Percentiles rank a stretch among this genome's conserved stretches.
phyloP scores from a whole-genome alignment of 441 rosid genomes.

The Gossypium davidsonii region DNA sequence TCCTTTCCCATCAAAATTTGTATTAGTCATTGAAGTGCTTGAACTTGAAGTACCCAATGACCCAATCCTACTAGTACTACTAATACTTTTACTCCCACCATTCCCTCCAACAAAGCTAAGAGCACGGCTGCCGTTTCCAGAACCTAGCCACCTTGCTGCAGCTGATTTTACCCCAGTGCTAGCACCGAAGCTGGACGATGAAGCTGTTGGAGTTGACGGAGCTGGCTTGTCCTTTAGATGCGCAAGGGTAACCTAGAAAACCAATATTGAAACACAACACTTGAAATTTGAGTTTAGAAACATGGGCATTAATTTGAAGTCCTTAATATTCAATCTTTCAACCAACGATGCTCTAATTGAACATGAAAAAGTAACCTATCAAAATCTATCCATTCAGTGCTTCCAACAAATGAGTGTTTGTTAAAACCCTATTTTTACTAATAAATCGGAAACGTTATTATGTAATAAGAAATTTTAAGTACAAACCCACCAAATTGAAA shows the following conservation, averaged over 20 bases:
- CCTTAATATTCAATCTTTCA: constrained; percentile 4
- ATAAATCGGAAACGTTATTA: background rate
- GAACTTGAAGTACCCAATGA: constrained; percentile 70
- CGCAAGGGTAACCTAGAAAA: constrained; percentile 74
- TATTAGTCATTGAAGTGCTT: constrained; percentile 47
- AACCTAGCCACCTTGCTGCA: constrained; percentile 78
- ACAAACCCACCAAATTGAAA: constrained; percentile 1
- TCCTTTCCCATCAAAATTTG: constrained; percentile 95
- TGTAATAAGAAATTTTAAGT: background rate
- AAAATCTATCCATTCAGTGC: background rate
- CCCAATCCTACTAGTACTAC: constrained; percentile 69
- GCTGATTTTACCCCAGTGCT: constrained; percentile 86
- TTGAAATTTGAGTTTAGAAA: background rate
- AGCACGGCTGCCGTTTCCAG: constrained; percentile 82
- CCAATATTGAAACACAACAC: background rate
- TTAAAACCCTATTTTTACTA: background rate
- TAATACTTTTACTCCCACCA: constrained; percentile 70
- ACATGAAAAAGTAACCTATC: background rate
- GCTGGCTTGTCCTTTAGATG: constrained; percentile 89
- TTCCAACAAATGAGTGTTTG: constrained; percentile 6
- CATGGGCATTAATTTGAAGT: constrained; percentile 9
- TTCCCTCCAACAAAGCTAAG: constrained; percentile 91
- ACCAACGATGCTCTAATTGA: constrained; percentile 10
- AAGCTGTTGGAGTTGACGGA: constrained; percentile 70
- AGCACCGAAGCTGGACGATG: constrained; percentile 65